Evolutionary conservation across 345 rosid species (phyloP).

Genomic region (Combretum micranthum): DNA sequence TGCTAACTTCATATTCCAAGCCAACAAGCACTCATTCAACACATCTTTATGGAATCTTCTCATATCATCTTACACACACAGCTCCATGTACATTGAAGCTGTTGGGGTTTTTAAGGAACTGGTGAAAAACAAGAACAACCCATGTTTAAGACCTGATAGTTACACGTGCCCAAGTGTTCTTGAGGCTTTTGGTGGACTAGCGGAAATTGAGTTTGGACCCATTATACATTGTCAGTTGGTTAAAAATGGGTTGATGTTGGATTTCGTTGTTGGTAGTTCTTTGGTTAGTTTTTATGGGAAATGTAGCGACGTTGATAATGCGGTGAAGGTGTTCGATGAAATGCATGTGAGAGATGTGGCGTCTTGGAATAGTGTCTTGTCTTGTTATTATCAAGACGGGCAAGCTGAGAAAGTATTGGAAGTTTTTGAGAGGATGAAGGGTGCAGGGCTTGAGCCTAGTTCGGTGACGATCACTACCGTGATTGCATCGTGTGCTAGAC

Average conservation of each 20-base stretch:
- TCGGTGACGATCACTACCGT: conserved; percentile 46
- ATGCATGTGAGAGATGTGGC: conserved; percentile 63
- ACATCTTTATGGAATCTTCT: conserved; percentile 58
- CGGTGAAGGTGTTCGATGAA: conserved; percentile 53
- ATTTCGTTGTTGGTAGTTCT: conserved; percentile 54
- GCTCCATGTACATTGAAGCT: conserved; percentile 43
- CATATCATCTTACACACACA: conserved; percentile 45
- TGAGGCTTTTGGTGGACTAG: conserved; percentile 53
- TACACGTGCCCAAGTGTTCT: conserved; percentile 59
- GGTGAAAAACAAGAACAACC: conserved; percentile 10
- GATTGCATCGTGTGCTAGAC: conserved; percentile 51
- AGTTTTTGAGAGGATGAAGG: conserved; percentile 42
- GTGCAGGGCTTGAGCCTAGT: conserved; percentile 50
- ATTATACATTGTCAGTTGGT: conserved; percentile 44
- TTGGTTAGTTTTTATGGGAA: conserved; percentile 47
- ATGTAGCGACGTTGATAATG: conserved; percentile 27
- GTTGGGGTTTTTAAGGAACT: conserved; percentile 36
- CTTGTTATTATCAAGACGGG: conserved; percentile 66
- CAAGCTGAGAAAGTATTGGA: conserved; percentile 50
- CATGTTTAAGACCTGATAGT: conserved; percentile 38
- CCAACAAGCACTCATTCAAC: conserved; percentile 25
- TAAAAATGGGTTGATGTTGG: conserved; percentile 41
- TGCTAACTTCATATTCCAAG: conserved; percentile 37
- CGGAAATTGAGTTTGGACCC: conserved; percentile 36
- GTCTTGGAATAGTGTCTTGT: conserved; percentile 63